Percentiles rank a stretch among this genome's conserved stretches.
phyloP scores from a whole-genome alignment of 805 yeast genomes.

The Sugiyamaella boreocaroliniensis region DNA sequence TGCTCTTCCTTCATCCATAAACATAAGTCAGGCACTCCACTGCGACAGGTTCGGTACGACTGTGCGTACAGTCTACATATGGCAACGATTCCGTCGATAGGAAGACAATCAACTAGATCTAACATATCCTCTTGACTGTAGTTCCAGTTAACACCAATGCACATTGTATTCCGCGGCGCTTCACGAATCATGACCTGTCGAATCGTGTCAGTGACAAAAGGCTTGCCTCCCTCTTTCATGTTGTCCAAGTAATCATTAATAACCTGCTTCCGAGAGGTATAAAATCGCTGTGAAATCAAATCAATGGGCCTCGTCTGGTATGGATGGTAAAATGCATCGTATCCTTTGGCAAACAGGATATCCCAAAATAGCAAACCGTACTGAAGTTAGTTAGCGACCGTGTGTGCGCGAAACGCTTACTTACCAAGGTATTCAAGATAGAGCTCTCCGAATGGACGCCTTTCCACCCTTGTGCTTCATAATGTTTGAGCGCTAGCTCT shows the following conservation, averaged over 20 bases:
- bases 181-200: slow-evolving; percentile 14
- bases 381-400: neutral
- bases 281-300: slow-evolving; percentile 22
- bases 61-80: slow-evolving; percentile 21
- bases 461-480: slow-evolving; percentile 24
- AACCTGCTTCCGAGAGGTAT: slow-evolving; percentile 15
- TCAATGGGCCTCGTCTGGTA: slow-evolving; percentile 31
- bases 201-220: slow-evolving; percentile 2
- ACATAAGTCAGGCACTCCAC: slow-evolving; percentile 35
- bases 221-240: slow-evolving; percentile 8
- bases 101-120: slow-evolving; percentile 20
- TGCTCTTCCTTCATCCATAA: slow-evolving; percentile 23
- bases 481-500: slow-evolving; percentile 28
- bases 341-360: slow-evolving; percentile 26
- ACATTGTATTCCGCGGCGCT: slow-evolving; percentile 17
- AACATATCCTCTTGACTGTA: slow-evolving; percentile 18
- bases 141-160: slow-evolving; percentile 30
- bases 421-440: slow-evolving; percentile 25
- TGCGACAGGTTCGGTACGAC: slow-evolving; percentile 22
- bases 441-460: slow-evolving; percentile 35
- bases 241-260: slow-evolving; percentile 23
- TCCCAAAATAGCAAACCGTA: slow-evolving; percentile 26
- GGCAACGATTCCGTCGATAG: slow-evolving; percentile 14
- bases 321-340: slow-evolving; percentile 27
- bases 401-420: too few species aligned